Conservation (phyloP, 352 stramenopile genomes). For the Blastocystis sp. region DNA sequence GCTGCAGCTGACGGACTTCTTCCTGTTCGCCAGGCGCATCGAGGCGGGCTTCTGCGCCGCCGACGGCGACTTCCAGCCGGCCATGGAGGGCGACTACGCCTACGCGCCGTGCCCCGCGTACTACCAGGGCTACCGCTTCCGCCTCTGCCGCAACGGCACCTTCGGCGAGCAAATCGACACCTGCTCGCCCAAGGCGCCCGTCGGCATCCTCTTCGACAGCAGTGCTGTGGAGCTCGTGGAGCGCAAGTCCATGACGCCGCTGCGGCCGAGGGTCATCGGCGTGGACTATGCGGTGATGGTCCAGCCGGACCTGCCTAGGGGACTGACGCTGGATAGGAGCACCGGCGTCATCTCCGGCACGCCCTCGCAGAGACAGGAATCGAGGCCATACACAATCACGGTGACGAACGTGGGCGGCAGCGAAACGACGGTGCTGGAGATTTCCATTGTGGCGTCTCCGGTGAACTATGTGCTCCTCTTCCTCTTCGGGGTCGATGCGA, state of each 20-base stretch:
- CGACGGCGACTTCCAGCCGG: constrained; percentile 11
- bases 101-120: constrained; percentile 33
- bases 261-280: background rate
- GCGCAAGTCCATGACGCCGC: background rate
- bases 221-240: background rate
- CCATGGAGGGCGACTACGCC: constrained; percentile 18
- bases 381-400: constrained; percentile 24
- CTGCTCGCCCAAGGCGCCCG: background rate
- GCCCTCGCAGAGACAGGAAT: background rate
- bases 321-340: constrained; percentile 11
- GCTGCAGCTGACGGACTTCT: constrained; percentile 56
- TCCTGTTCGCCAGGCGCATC: constrained; percentile 19
- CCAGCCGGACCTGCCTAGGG: background rate
- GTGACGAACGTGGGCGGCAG: constrained; percentile 17
- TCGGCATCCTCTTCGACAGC: background rate
- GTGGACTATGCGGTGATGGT: background rate
- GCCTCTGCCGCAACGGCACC: constrained; percentile 18
- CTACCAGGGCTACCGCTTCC: background rate
- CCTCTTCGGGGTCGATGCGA: no score
- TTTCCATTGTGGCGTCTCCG: background rate
- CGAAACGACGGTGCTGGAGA: background rate
- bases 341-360: constrained; percentile 46
- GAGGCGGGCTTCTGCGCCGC: constrained; percentile 1
- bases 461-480: background rate
- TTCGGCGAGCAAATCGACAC: background rate